Evolutionary conservation across 768 basidiomycete species (phyloP), one percentile per base, ranked within the genome.

Genomic region (Lactarius tabidus): DNA sequence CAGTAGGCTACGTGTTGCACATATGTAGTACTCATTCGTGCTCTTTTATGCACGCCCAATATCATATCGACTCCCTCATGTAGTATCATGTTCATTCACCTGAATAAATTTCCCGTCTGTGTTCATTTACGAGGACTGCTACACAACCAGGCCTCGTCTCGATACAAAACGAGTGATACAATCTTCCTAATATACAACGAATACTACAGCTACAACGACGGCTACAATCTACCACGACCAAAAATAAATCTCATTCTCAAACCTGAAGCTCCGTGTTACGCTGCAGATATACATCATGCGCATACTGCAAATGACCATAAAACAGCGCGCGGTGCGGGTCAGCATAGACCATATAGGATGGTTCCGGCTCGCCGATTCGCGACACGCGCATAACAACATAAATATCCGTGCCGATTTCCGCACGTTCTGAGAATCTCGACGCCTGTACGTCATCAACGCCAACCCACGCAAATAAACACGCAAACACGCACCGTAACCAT

Each of bases 401-500:
- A 23, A 66, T 43, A 26, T 68, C 28, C 56, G 20, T 26, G 17
- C 57, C 38, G 1, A 57, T 18, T 4, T 57, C 38, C 9, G 20
- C 7, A 12, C 55, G 54, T 38, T 53, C 59, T 12, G 59, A 18
- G 29, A 58, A 45, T 33, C 23, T 60, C 28, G 18, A 29, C 5
- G 63, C 66, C 62, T 67, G 41, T 10, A n/a, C 57, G 39, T 9
- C n/a, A 10, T 9, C 15, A 2, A n/a, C n/a, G 3, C 43, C 33
- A 35, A 23, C n/a, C 12, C 23, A 0, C n/a, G n/a, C 23, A 48
- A n/a, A 45, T 4, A n/a, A 5, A 0, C 23, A 23, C 15, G 20
- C 43, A 31, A 1, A 6, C 20, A 67, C 73, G 18, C n/a, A 74
- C 74, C 57, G 63, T 59, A 26, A 60, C 28, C 58, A 75, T 54